Conservation (phyloP, 2,329 filamentous ascomycete species). For the Cryphonectria nitschkei region DNA sequence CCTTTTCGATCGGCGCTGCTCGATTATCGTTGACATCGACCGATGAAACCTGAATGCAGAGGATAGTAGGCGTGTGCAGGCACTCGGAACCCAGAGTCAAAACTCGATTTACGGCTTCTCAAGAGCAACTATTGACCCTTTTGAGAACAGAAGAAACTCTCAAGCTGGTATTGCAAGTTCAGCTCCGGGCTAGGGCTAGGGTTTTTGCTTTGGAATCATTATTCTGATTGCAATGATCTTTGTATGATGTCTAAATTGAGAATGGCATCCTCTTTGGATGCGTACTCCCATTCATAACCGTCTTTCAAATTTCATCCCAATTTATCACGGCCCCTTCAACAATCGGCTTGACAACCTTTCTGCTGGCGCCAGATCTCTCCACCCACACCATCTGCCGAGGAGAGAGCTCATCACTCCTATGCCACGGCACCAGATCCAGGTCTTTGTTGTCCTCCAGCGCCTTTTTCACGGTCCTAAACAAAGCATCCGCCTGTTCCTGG, state of each 20-base stretch:
- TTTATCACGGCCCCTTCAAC: slow-evolving; percentile 47
- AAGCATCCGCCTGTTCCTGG: slow-evolving; percentile 45
- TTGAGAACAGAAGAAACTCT: too few relatives aligned
- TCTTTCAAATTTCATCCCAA: slow-evolving; percentile 24
- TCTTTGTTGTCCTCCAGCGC: slow-evolving; percentile 46
- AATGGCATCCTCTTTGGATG: not conserved
- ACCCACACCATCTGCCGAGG: slow-evolving; percentile 51
- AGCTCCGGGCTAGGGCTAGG: not conserved
- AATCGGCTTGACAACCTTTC: slow-evolving; percentile 49
- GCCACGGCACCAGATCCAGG: slow-evolving; percentile 47
- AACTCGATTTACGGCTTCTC: too few relatives aligned
- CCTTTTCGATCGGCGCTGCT: too few relatives aligned
- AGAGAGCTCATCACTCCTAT: slow-evolving; percentile 45
- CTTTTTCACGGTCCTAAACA: slow-evolving; percentile 44
- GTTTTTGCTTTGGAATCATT: not conserved
- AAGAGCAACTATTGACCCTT: too few relatives aligned
- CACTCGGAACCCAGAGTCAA: too few relatives aligned
- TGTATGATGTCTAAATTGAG: not conserved
- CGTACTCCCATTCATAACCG: not conserved
- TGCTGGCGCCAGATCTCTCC: slow-evolving; percentile 41
- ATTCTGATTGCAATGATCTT: not conserved
- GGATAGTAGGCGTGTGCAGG: too few relatives aligned
- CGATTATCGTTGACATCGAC: too few relatives aligned
- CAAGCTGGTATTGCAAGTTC: not conserved
- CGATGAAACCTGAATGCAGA: too few relatives aligned